Conservation (phyloP, 2,329 filamentous ascomycete genomes). For the Aureobasidium uvarum region DNA sequence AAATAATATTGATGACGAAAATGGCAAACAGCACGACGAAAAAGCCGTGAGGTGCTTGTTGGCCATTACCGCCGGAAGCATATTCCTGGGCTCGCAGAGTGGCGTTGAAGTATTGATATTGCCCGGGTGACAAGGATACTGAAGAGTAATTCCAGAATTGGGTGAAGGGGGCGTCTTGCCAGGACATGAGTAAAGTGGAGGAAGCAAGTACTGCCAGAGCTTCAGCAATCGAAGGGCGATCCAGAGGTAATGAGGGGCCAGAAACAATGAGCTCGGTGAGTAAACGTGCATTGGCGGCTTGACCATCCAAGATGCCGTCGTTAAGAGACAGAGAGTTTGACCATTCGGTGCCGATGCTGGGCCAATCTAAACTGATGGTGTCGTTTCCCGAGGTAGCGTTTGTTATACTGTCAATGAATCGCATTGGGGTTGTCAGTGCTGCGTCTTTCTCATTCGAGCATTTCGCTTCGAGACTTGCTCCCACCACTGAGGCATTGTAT, state of each 20-base stretch:
- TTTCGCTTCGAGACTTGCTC: conserved; percentile 58
- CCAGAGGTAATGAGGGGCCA: conserved; percentile 46
- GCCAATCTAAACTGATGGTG: conserved; percentile 44
- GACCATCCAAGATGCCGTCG: conserved; percentile 45
- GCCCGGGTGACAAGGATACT: conserved; percentile 45
- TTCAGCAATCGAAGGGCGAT: conserved; percentile 68
- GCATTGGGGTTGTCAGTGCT: conserved; percentile 39
- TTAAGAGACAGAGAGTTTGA: conserved; percentile 45
- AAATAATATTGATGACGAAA: conserved; percentile 65
- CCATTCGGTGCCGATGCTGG: conserved; percentile 47
- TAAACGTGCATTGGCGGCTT: conserved; percentile 47
- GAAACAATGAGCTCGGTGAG: conserved; percentile 47
- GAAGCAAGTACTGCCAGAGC: conserved; percentile 68
- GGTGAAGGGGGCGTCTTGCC: conserved; percentile 60
- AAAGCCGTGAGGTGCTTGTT: conserved; percentile 58
- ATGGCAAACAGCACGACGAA: conserved; percentile 64
- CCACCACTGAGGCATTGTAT: conserved; percentile 49
- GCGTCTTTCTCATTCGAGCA: conserved; percentile 59
- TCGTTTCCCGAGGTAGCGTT: conserved; percentile 56
- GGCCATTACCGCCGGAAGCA: conserved; percentile 57
- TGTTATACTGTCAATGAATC: conserved; percentile 53
- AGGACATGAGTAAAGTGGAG: conserved; percentile 62
- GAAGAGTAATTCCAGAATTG: conserved; percentile 43
- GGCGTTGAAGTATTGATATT: conserved; percentile 62
- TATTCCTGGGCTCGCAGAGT: conserved; percentile 66